Evolutionary conservation across 805 yeast genomes (phyloP), one percentile per base, ranked within the genome.

Genomic region (Danielia reshetovae): DNA sequence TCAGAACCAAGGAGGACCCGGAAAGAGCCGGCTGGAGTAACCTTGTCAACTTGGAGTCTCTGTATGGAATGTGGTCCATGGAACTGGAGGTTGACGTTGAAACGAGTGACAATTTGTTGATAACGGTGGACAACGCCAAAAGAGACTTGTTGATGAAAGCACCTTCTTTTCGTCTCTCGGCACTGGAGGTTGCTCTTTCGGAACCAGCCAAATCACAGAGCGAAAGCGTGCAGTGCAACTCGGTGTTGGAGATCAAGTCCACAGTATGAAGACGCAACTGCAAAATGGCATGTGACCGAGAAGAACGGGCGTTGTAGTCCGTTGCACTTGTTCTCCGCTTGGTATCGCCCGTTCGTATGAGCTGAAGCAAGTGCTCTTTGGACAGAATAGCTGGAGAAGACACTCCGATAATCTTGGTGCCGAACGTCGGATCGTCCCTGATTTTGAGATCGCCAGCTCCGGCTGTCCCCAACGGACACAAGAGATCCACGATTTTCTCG

Each of bases 151-250:
- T 90, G 55, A 90, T 90, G 54, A 71, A 93, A 0, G 96, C 76
- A 15, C 97, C 98, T 63, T 90, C 98, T 57, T 88, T 86, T 36
- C 97, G 68, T 49, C 97, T 72, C 52, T 86, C 96, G 1, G 68
- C 59, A 49, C 81, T 80, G 8, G 76, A 62, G 0, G 85, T 69
- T 2, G 81, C 77, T 34, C 84, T 74, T 60, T 90, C 98, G n/a
- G 95, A 84, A 18, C 98, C 98, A 0, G 98, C 98, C 51, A 90
- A 72, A 61, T 90, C 98, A 65, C 97, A 90, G 36, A 90, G 68
- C 22, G 90, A 85, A 21, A 90, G 73, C 0, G 87, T 79, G 23
- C 88, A 73, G 24, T 66, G 59, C 11, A 59, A 62, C 35, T 67
- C 72, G 0, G 54, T 45, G 4, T 68, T 71, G 9, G 65, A 58